Percentiles rank a stretch among this genome's conserved stretches.
These are phyloP conservation scores for Coemansia sp. DNA, from an alignment of 192 early-diverging fungal species.

Conservation along the genomic window DNA sequence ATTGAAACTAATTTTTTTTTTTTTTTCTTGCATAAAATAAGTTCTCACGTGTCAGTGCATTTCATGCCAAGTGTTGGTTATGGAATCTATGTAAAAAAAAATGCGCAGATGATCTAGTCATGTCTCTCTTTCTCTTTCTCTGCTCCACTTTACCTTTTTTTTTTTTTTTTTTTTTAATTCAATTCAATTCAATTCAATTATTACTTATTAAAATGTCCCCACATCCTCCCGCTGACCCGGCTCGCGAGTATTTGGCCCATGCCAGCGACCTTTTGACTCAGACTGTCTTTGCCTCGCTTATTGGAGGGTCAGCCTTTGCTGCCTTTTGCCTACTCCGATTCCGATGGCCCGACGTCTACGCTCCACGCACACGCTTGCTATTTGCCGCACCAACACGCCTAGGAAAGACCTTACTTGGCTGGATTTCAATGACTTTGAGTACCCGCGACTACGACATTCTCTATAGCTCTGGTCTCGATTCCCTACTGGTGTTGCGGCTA, in stretches of 20 bases:
- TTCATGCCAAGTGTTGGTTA: not conserved
- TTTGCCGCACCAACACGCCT: conserved; percentile 49
- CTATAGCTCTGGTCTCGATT: conserved; percentile 54
- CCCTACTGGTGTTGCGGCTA: conserved; percentile 52
- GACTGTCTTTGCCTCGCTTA: conserved; percentile 34
- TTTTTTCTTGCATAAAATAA: not conserved
- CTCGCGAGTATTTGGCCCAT: conserved; percentile 49
- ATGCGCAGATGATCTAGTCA: no score
- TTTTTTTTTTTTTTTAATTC: not conserved
- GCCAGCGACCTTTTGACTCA: conserved; percentile 56
- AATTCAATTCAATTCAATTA: no score
- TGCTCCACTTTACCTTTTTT: not conserved
- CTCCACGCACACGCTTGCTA: conserved; percentile 50
- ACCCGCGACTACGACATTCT: conserved; percentile 53
- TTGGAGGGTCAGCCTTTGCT: conserved; percentile 48
- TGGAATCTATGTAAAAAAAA: no score
- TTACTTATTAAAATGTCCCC: not conserved
- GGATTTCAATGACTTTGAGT: conserved; percentile 46
- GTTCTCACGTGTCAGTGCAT: not conserved
- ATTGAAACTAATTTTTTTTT: no score
- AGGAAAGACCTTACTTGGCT: conserved; percentile 50
- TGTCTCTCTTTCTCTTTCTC: not conserved
- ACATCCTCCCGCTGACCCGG: conserved; percentile 16
- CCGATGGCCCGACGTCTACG: conserved; percentile 59
- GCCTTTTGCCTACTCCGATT: conserved; percentile 56